These are phyloP conservation scores for Saccharomyces hybrid DNA, from an alignment of 1,139 yeast genomes.

Conservation along the genomic window DNA sequence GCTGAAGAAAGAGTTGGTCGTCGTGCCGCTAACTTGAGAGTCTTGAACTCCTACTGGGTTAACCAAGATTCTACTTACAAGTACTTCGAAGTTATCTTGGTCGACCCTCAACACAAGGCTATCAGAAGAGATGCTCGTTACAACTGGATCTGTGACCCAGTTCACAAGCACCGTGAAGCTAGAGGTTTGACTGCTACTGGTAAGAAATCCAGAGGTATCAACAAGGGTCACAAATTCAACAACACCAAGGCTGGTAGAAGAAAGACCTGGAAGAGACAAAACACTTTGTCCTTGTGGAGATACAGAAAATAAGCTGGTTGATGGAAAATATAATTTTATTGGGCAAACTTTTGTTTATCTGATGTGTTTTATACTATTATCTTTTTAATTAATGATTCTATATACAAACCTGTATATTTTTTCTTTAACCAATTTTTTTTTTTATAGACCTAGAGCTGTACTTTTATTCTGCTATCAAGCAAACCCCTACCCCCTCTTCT, in stretches of 20 bases:
- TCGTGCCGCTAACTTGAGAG: conserved; percentile 98
- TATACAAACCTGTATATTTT: conserved; percentile 2
- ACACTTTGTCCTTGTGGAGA: conserved; percentile 99
- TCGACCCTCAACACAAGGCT: conserved; percentile 97
- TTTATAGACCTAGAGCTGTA: background rate
- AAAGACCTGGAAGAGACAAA: conserved; percentile 99
- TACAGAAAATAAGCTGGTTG: conserved; percentile 74
- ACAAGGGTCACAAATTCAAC: conserved; percentile 99
- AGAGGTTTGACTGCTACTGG: conserved; percentile 99
- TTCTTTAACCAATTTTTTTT: background rate
- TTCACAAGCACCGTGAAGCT: conserved; percentile 99
- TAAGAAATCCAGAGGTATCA: conserved; percentile 99
- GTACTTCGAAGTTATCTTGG: conserved; percentile 95
- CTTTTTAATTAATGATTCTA: conserved; percentile 6
- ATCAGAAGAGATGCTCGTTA: conserved; percentile 97
- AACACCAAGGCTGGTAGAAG: conserved; percentile 98
- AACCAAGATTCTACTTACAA: conserved; percentile 99
- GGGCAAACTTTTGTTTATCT: background rate
- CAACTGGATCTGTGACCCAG: conserved; percentile 99
- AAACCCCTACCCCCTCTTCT: background rate
- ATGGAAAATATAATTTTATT: conserved; percentile 2
- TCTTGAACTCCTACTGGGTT: conserved; percentile 98
- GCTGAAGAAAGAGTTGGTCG: conserved; percentile 99
- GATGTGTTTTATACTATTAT: conserved; percentile 3
- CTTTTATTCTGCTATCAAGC: background rate